Conservation (phyloP, 495 filamentous ascomycete genomes). For the Xylaria palmicola region DNA sequence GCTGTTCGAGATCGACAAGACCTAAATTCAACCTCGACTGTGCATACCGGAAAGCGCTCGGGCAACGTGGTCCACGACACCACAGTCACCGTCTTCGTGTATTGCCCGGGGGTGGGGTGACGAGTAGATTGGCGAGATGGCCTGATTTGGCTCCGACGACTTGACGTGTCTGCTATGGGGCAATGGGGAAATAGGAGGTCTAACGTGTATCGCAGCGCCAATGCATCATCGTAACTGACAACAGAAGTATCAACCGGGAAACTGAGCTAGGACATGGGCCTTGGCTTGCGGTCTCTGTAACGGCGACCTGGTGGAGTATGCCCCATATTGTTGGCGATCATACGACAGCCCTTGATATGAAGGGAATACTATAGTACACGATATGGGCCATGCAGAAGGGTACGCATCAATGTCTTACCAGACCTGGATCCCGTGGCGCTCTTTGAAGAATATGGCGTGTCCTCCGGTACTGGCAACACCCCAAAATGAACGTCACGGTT, state of each 20-base stretch:
- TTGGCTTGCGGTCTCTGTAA: neutral
- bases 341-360: neutral
- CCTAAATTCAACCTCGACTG: conserved; percentile 12
- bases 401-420: neutral
- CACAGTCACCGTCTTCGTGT: neutral
- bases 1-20: conserved; percentile 11
- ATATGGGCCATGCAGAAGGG: neutral
- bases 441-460: neutral
- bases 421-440: neutral
- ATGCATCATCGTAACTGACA: neutral
- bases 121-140: conserved; percentile 14
- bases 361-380: neutral
- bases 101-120: conserved; percentile 8
- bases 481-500: neutral
- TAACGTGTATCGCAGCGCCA: neutral
- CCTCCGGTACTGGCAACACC: neutral
- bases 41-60: neutral
- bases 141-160: conserved; percentile 9
- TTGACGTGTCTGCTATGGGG: neutral
- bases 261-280: neutral
- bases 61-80: neutral
- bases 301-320: neutral
- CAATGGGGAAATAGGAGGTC: neutral
- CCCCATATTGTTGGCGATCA: neutral
- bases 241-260: neutral